Evolutionary conservation across 139 green algal species (phyloP), one percentile per base, ranked within the genome.

Genomic region (Coelastrella sp.): DNA sequence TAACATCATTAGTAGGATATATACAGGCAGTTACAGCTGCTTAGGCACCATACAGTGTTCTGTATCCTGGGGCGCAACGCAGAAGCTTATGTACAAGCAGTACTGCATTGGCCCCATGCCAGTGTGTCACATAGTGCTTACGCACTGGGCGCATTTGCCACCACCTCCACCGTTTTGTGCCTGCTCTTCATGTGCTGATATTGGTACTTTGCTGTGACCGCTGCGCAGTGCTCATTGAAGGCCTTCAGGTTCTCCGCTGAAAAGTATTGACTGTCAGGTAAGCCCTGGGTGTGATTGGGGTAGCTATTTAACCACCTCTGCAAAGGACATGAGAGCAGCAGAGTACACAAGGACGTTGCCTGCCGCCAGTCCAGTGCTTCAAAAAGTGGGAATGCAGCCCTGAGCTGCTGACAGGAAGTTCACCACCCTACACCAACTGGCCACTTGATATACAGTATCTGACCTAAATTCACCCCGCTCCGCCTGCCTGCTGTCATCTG

Each of bases 201-300:
- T 10, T n/a, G 8, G 4, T 24, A 76, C 68, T 80, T 80, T 8
- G 74, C 74, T 24, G 73, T 76, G 15, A 81, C 85, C 56, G 73
- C 85, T 66, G 85, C 85, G 57, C 73, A 83, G 74, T 90, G 85
- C 73, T 90, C 56, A 59, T 68, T 81, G 35, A 84, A 90, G 25
- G 85, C 85, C 73, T 35, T 25, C 0, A 90, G 15, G 6, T 19
- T 66, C 70, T 83, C 85, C 6, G 68, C 49, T 11, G 25, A 72
- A n/a, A 25, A 75, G 73, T 57, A 83, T 24, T 84, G 60, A 15
- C 56, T 58, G 57, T 60, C 85, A 19, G 74, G 68, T 6, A 90
- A 58, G 59, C 85, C 85, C 8, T 84, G 68, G n/a, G 60, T 15
- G 12, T 80, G 15, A 22, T 90, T 20, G 4, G 85, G 85, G 70